Base-by-base conservation (phyloP, 2,329 filamentous ascomycete genomes). In the Aspergillus candidus region DNA sequence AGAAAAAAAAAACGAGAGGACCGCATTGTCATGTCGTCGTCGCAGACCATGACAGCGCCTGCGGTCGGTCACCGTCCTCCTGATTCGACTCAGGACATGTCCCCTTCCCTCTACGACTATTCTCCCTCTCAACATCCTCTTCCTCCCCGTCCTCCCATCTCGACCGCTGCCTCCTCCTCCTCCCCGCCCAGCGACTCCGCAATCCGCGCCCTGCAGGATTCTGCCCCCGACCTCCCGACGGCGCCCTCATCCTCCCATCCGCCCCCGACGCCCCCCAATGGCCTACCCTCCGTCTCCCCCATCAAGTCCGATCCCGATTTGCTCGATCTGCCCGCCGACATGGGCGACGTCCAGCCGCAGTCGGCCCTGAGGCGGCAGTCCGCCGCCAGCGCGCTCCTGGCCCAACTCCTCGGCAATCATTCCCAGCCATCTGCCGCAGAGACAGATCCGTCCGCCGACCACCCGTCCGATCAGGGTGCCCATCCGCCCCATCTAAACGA, bases 31-130 rank as follows among this genome's bases (percentile, higher is more conserved):
- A 69, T 70, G 67, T 69, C 67, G 63, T 66, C 62, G 55, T 70
- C 67, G 61, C 67, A 69, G 65, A 69, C 67, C 65, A 68, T 70
- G 67, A 69, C 66, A 60, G 67, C 68, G 65, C 67, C 68, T 63
- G 63, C 67, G 58, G 61, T 71, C 65, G 66, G 67, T 58, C 68
- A 68, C 66, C 62, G 62, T 56, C 67, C 68, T 58, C 65, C 63
- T 54, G 66, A 70, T 57, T 55, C 67, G 57, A 66, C 64, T 49
- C 59, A 62, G 49, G 61, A 67, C 50, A 63, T 62, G 61, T 63
- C 66, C 22, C 22, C 22, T 57, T 62, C 66, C 48, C 46, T 64
- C 43, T 67, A 66, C 58, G 65, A 68, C 51, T 67, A 66, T 61
- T 55, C 58, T 55, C 51, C 54, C 47, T 54, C 62, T 14, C 60